phyloP scores from a whole-genome alignment of 2,329 filamentous ascomycete species.

The Septoria linicola region DNA sequence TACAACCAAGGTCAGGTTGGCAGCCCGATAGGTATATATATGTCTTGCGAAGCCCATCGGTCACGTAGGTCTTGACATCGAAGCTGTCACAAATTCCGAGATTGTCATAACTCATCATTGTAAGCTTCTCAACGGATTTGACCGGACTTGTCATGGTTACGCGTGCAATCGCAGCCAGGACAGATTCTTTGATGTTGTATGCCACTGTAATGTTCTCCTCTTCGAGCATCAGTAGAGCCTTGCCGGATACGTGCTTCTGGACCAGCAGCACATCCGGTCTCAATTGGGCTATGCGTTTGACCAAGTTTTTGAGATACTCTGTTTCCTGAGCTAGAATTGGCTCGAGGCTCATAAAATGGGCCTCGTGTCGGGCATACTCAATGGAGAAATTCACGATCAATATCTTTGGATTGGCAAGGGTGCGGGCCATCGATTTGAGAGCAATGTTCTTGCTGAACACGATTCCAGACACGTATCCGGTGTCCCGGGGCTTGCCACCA shows the following conservation, averaged over 20 bases:
- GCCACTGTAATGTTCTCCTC: slow-evolving; percentile 88
- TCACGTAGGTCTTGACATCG: slow-evolving; percentile 92
- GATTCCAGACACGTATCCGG: slow-evolving; percentile 92
- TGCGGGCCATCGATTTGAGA: slow-evolving; percentile 91
- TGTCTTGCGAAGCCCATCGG: slow-evolving; percentile 81
- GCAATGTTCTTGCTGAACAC: slow-evolving; percentile 98
- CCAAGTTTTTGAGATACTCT: slow-evolving; percentile 87
- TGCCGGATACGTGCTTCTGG: slow-evolving; percentile 85
- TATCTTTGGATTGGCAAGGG: slow-evolving; percentile 79
- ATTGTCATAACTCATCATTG: slow-evolving; percentile 65
- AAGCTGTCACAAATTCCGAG: slow-evolving; percentile 82
- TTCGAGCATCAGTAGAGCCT: slow-evolving; percentile 83
- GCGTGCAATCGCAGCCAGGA: slow-evolving; percentile 89
- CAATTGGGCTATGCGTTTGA: slow-evolving; percentile 84
- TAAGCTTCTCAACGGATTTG: slow-evolving; percentile 90
- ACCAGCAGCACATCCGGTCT: slow-evolving; percentile 85
- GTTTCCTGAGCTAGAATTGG: slow-evolving; percentile 95
- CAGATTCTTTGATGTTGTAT: slow-evolving; percentile 94
- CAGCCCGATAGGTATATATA: slow-evolving; percentile 95
- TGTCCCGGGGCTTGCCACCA: slow-evolving; percentile 84
- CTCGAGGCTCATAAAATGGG: slow-evolving; percentile 97
- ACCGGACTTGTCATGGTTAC: slow-evolving; percentile 91
- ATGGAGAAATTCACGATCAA: slow-evolving; percentile 92
- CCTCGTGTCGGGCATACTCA: slow-evolving; percentile 88
- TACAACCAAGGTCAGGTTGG: slow-evolving; percentile 85